phyloP scores from a whole-genome alignment of 495 filamentous ascomycete genomes.

The Pyrenopolyporus hunteri region DNA sequence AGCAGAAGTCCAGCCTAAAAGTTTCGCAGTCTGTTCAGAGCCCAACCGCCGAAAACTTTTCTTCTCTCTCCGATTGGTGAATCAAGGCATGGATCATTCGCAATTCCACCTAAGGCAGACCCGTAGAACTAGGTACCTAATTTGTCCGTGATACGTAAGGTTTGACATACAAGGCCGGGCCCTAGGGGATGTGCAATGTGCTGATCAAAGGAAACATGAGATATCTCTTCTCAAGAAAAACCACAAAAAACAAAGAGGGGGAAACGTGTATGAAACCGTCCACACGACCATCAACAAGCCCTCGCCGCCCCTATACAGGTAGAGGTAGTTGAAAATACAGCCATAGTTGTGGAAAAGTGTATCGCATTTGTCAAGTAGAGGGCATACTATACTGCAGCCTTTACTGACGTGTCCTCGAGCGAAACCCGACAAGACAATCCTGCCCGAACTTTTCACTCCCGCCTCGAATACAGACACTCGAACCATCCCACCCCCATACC shows the following conservation, averaged over 20 bases:
- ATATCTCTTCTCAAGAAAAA: constrained; percentile 41
- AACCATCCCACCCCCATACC: constrained; percentile 33
- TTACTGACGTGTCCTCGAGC: constrained; percentile 37
- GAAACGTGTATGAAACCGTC: constrained; percentile 43
- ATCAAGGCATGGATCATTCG: constrained; percentile 33
- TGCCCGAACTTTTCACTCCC: constrained; percentile 40
- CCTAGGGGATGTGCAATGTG: constrained; percentile 29
- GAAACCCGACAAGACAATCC: constrained; percentile 37
- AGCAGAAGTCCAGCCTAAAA: constrained; percentile 24
- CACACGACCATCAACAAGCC: constrained; percentile 41
- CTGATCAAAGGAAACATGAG: constrained; percentile 42
- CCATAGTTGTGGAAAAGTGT: constrained; percentile 35
- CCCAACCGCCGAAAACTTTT: constrained; percentile 9
- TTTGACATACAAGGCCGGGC: constrained; percentile 22
- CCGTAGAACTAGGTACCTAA: constrained; percentile 28
- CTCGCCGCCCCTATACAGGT: constrained; percentile 37
- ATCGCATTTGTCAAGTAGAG: constrained; percentile 37
- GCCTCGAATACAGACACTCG: constrained; percentile 39
- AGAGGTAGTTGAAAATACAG: constrained; percentile 37
- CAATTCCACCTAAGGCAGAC: constrained; percentile 18
- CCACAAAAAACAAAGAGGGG: constrained; percentile 41
- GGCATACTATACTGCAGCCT: constrained; percentile 38
- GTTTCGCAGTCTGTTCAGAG: constrained; percentile 22
- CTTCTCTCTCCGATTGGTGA: constrained; percentile 16
- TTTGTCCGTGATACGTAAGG: constrained; percentile 25